Evolutionary conservation across 2,329 filamentous ascomycete species (phyloP).

Genomic region (Penicillium rolfsii): DNA sequence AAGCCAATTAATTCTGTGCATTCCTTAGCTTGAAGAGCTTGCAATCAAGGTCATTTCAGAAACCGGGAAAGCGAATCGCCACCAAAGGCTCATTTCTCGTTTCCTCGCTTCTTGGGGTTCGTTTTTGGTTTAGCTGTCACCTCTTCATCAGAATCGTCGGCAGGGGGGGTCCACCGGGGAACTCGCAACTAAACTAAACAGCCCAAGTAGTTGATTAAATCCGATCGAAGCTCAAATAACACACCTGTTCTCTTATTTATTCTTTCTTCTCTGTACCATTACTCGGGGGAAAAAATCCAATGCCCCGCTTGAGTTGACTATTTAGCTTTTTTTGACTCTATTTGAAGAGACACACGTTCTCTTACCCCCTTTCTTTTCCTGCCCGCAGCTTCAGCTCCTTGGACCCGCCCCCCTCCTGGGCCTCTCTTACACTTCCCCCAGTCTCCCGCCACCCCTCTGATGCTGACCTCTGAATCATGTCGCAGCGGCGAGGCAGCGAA

Average conservation of each 20-base stretch:
- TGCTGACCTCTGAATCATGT: conserved; percentile 38
- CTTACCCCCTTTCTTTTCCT: conserved; percentile 11
- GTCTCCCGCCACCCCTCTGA: conserved; percentile 22
- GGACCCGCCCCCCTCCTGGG: conserved; percentile 20
- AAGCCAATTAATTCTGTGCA: not conserved
- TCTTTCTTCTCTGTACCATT: not conserved
- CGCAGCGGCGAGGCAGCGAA: conserved; percentile 40
- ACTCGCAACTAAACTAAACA: conserved; percentile 17
- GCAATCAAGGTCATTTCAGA: not conserved
- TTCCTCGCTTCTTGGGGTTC: not conserved
- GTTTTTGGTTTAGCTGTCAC: conserved; percentile 15
- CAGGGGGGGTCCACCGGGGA: conserved; percentile 15
- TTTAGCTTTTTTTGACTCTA: not conserved
- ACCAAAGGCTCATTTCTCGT: not conserved
- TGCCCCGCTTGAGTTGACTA: not conserved
- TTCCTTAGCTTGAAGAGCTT: not conserved
- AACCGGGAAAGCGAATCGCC: conserved; percentile 3
- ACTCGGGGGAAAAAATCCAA: not conserved
- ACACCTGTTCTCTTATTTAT: conserved; percentile 1
- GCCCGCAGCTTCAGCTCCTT: conserved; percentile 23
- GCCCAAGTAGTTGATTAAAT: conserved; percentile 3
- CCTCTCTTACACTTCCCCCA: conserved; percentile 11
- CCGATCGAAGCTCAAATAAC: not conserved
- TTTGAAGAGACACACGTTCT: conserved; percentile 15
- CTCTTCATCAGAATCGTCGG: conserved; percentile 14